These are phyloP conservation scores for Seiridium cupressi DNA, from an alignment of 2,329 filamentous ascomycete genomes.

Conservation along the genomic window DNA sequence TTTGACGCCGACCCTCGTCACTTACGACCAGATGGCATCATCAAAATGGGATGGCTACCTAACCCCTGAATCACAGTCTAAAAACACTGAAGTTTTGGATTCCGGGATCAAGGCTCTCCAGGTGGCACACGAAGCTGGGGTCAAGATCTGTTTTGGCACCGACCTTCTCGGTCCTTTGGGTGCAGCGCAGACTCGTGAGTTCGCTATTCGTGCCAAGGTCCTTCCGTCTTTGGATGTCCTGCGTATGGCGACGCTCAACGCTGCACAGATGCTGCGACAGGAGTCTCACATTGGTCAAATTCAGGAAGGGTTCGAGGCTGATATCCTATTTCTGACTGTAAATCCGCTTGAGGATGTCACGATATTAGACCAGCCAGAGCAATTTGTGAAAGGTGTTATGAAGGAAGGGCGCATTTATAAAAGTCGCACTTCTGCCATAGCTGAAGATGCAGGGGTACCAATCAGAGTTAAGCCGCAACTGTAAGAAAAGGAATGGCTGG, in stretches of 20 bases:
- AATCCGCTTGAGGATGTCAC: constrained; percentile 53
- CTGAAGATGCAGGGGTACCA: constrained; percentile 11
- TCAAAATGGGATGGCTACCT: constrained; percentile 38
- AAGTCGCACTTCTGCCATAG: constrained; percentile 14
- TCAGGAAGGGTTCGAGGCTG: constrained; percentile 44
- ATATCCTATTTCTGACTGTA: constrained; percentile 45
- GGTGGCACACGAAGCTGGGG: constrained; percentile 46
- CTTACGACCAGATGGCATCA: constrained; percentile 45
- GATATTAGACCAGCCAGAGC: constrained; percentile 44
- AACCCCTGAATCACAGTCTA: constrained; percentile 36
- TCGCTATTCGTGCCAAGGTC: constrained; percentile 41
- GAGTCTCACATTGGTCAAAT: constrained; percentile 46
- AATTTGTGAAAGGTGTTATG: constrained; percentile 44
- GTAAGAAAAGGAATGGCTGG: background rate
- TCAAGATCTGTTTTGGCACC: constrained; percentile 52
- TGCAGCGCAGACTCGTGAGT: constrained; percentile 47
- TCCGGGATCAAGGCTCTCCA: constrained; percentile 42
- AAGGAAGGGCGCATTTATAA: constrained; percentile 47
- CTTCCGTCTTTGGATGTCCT: constrained; percentile 42
- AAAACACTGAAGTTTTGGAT: constrained; percentile 46
- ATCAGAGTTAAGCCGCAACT: constrained; percentile 10
- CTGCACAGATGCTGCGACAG: constrained; percentile 42
- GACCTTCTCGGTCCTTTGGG: constrained; percentile 51
- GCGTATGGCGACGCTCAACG: constrained; percentile 48
- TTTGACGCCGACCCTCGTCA: constrained; percentile 50